A percentile compares a stretch with the other conserved stretches of the same genome.
Evolutionary conservation across 768 basidiomycete genomes (phyloP).

Genomic region (Pseudohyphozyma bogoriensis): DNA sequence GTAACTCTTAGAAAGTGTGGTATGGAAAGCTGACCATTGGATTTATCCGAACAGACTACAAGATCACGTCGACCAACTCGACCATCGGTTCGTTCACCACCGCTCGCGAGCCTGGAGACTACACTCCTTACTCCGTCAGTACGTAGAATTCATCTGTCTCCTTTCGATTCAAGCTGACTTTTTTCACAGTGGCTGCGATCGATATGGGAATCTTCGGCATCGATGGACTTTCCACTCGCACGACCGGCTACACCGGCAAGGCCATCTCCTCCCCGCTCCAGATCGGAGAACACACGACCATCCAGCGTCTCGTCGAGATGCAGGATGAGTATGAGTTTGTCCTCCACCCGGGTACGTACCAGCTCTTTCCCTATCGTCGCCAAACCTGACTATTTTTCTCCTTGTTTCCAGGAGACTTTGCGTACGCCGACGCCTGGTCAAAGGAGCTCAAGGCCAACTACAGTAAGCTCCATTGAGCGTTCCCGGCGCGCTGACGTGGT

Average conservation of each 20-base stretch:
- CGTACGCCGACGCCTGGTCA: not conserved
- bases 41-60: not conserved
- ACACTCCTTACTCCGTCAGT: not conserved
- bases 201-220: not conserved
- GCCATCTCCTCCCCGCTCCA: not conserved
- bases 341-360: not conserved
- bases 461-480: not conserved
- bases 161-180: too few relatives aligned
- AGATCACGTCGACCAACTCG: not conserved
- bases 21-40: not conserved
- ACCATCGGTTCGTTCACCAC: not conserved
- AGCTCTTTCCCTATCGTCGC: not conserved
- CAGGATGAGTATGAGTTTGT: not conserved
- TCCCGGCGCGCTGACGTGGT: too few relatives aligned
- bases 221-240: not conserved
- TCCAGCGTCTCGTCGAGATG: not conserved
- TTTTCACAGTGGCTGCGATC: not conserved
- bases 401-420: not conserved
- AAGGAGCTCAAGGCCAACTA: not conserved
- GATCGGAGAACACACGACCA: not conserved
- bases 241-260: not conserved
- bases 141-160: too few relatives aligned
- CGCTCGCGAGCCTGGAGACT: not conserved
- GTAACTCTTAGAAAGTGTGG: not conserved
- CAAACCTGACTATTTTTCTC: not conserved